A percentile compares a stretch with the other conserved stretches of the same genome.
phyloP scores from a whole-genome alignment of 1,284 basidiomycete species.

The Austroboletus olivaceoglutinosus region DNA sequence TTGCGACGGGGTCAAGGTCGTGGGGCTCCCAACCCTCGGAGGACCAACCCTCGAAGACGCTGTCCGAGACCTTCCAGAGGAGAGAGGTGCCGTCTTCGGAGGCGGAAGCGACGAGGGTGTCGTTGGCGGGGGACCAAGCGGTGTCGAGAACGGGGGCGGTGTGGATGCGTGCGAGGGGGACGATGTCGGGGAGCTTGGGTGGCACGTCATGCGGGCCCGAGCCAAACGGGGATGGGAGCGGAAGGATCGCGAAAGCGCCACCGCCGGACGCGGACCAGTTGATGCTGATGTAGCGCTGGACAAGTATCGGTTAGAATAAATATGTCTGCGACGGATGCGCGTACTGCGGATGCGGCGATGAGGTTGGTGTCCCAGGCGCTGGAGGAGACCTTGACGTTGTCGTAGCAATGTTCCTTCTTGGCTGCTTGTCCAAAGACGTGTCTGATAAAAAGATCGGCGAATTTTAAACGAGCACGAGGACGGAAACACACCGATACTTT shows the following conservation, averaged over 20 bases:
- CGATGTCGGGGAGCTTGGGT: conserved; percentile 86
- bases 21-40: conserved; percentile 77
- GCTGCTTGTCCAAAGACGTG: conserved; percentile 88
- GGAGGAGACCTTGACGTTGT: conserved; percentile 89
- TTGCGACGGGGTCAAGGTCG: conserved; percentile 81
- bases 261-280: conserved; percentile 98
- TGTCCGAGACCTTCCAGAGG: conserved; percentile 81
- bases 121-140: conserved; percentile 95
- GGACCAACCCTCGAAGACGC: conserved; percentile 83
- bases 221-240: conserved; percentile 74
- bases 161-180: conserved; percentile 88
- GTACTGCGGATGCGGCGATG: conserved; percentile 79
- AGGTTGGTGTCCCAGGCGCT: conserved; percentile 98
- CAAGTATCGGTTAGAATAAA: neutral
- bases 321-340: conserved; percentile 8
- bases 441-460: conserved; percentile 38
- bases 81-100: conserved; percentile 94
- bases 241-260: conserved; percentile 92
- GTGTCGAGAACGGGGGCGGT: conserved; percentile 91
- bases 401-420: conserved; percentile 82
- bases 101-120: conserved; percentile 84
- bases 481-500: conserved; percentile 63
- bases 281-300: conserved; percentile 79
- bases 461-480: neutral
- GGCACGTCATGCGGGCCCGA: conserved; percentile 55